Percentiles rank a stretch among this genome's conserved stretches.
These are phyloP conservation scores for Candida awuae DNA, from an alignment of 805 yeast species.

Conservation along the genomic window DNA sequence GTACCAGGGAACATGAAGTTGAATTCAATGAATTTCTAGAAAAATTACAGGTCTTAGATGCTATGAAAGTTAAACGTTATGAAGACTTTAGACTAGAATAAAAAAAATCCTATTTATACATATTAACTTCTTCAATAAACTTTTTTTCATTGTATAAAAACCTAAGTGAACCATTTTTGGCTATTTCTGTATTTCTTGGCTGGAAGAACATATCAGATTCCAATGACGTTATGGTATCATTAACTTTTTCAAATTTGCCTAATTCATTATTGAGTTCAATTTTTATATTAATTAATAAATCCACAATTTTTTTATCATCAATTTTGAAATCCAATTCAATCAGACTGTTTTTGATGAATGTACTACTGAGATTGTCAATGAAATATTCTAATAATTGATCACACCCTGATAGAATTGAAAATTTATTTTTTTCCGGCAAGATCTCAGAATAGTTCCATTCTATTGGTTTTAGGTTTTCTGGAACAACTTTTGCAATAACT, in stretches of 20 bases:
- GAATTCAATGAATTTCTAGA: constrained; percentile 27
- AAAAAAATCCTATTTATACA: constrained; percentile 10
- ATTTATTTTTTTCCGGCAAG: constrained; percentile 3
- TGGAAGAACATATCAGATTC: constrained; percentile 25
- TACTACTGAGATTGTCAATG: constrained; percentile 22
- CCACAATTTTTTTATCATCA: constrained; percentile 19
- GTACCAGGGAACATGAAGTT: constrained; percentile 7
- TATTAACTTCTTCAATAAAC: constrained; percentile 22
- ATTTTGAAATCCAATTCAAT: constrained; percentile 13
- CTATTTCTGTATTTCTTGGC: constrained; percentile 25
- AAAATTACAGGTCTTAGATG: constrained; percentile 48
- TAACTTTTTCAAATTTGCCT: not conserved
- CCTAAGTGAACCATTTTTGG: constrained; percentile 26
- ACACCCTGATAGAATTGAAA: constrained; percentile 12
- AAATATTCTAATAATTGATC: constrained; percentile 27
- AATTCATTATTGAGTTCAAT: constrained; percentile 19
- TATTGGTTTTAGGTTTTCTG: constrained; percentile 6
- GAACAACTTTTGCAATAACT: constrained; percentile 6
- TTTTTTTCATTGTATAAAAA: constrained; percentile 26
- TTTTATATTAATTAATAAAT: constrained; percentile 25
- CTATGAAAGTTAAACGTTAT: constrained; percentile 57
- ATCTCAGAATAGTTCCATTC: constrained; percentile 9
- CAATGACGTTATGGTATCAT: constrained; percentile 1
- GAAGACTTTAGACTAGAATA: constrained; percentile 23
- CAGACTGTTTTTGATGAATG: constrained; percentile 21